Evolutionary conservation across 2,329 filamentous ascomycete genomes (phyloP), one percentile per base, ranked within the genome.

Genomic region (Cyphellophora attinorum): DNA sequence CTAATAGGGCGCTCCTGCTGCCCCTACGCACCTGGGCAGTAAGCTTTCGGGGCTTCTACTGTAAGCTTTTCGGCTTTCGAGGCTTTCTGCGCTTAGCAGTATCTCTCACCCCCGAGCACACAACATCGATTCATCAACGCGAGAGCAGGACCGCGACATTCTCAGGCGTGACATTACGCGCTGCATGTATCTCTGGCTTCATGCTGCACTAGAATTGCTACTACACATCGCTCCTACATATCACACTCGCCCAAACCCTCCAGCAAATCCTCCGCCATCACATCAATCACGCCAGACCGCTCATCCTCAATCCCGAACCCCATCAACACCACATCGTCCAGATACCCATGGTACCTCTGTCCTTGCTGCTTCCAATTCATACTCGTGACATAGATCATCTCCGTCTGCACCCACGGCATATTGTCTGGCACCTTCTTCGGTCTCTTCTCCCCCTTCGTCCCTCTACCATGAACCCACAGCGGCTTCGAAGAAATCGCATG

Each of bases 311-410:
- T 64, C 0, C 73, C 73, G 49, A 78, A 76, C 0, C 54, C 60
- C 3, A 77, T 28, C 27, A 76, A 67, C 11, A 76, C 12, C 10
- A 66, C 61, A 45, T 77, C 72, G 41, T 76, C 72, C 6, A 69
- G 39, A 35, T 66, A 74, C 0, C 73, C 74, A 45, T 75, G 67
- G 41, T 76, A 76, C 18, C 50, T 63, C 40, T 62, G 53, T 0
- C 58, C 60, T 1, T 51, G 50, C 0, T 41, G 49, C 49, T 67
- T 73, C 73, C 74, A 78, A 39, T 61, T 70, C 19, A 75, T 65
- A 0, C 64, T 69, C 0, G 70, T 76, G 1, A 76, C 56, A 40
- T 75, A 77, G 17, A 77, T 54, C 70, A 76, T 73, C 45, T 74
- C 68, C 0, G 62, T 65, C 15, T 61, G 58, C 1, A 52, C 50